Conservation (phyloP, 129 eudicot genomes). For the Deinandra increscens region DNA sequence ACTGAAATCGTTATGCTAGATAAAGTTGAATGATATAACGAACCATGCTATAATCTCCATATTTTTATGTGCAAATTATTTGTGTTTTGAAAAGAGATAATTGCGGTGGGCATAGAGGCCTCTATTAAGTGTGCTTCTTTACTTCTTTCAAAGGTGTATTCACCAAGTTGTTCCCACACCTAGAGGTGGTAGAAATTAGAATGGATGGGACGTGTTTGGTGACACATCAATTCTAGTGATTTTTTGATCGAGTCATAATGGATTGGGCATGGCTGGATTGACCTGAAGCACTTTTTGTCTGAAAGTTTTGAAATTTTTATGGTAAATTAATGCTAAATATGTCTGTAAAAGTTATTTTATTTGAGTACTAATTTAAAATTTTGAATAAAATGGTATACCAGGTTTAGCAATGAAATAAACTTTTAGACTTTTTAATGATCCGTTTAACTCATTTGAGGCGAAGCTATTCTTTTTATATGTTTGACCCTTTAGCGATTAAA, state of each 20-base stretch:
- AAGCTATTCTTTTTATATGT: background rate
- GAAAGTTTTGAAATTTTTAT: too few relatives aligned
- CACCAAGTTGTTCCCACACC: background rate
- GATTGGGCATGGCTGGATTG: background rate
- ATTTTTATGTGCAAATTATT: background rate
- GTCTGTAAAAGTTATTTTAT: background rate
- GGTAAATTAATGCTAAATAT: background rate
- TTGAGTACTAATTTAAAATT: background rate
- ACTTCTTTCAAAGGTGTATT: background rate
- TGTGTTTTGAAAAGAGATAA: background rate
- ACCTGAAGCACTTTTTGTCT: background rate
- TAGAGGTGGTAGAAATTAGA: background rate
- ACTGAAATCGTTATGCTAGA: background rate
- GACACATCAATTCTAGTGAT: background rate
- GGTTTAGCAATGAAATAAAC: background rate
- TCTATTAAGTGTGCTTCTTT: background rate
- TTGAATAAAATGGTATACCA: background rate
- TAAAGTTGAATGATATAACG: conserved; percentile 6
- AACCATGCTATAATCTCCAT: background rate
- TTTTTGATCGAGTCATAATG: background rate
- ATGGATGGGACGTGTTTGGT: background rate
- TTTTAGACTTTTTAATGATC: background rate
- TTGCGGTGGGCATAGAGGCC: background rate
- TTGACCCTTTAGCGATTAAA: conserved; percentile 4
- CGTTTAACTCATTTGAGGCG: background rate